phyloP scores from a whole-genome alignment of 106 monocot genomes.

The Platanthera zijinensis region DNA sequence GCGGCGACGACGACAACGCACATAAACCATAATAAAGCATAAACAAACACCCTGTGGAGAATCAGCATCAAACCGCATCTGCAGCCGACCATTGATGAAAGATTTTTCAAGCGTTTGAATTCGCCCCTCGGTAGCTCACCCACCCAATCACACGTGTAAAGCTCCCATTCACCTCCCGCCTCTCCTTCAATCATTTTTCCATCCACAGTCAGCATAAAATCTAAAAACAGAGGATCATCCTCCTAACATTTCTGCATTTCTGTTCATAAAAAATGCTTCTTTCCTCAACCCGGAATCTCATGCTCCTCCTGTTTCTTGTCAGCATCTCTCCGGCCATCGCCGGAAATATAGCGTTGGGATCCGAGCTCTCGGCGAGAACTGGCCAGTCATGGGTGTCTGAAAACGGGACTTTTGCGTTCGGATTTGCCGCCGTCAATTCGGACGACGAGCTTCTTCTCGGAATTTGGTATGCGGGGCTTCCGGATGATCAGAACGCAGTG shows the following conservation, averaged over 20 bases:
- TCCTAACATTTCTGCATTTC: background rate
- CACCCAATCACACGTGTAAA: background rate
- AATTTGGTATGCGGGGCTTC: constrained; percentile 27
- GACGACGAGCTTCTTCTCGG: constrained; percentile 15
- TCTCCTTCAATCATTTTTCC: background rate
- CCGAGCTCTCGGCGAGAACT: constrained; percentile 11
- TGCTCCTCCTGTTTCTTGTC: background rate
- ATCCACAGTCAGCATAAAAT: background rate
- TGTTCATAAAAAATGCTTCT: background rate
- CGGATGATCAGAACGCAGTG: constrained; percentile 15
- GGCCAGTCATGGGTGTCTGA: constrained; percentile 22
- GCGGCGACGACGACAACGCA: no score
- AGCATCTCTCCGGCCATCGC: background rate
- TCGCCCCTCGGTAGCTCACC: constrained; percentile 2
- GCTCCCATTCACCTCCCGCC: background rate
- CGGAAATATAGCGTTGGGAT: constrained; percentile 16
- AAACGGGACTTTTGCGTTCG: constrained; percentile 28
- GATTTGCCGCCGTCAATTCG: constrained; percentile 8
- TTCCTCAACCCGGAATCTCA: background rate
- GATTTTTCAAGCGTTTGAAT: background rate
- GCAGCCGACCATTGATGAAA: background rate
- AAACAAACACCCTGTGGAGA: no score
- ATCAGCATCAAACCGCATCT: background rate
- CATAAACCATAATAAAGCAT: no score
- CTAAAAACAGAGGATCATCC: background rate